These are phyloP conservation scores for Ogataea polymorpha DNA, from an alignment of 805 yeast genomes.

Conservation along the genomic window DNA sequence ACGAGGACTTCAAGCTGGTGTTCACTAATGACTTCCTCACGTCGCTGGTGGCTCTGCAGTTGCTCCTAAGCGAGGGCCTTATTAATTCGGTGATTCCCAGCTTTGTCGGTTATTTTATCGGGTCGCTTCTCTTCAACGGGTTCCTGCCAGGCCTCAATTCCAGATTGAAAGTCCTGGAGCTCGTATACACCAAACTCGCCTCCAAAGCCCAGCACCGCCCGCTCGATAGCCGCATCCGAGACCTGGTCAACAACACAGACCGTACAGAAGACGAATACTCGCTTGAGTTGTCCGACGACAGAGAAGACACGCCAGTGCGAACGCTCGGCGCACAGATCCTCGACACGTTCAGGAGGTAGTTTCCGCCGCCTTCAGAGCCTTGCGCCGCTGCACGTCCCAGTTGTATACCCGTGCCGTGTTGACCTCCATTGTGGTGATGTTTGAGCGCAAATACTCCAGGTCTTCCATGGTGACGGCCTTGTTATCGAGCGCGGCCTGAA, in stretches of 20 bases:
- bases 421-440: slow-evolving; percentile 96
- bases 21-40: slow-evolving; percentile 34
- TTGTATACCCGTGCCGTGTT: slow-evolving; percentile 90
- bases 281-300: slow-evolving; percentile 31
- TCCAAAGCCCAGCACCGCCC: slow-evolving; percentile 5
- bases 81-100: slow-evolving; percentile 37
- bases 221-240: slow-evolving; percentile 15
- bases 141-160: slow-evolving; percentile 41
- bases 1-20: slow-evolving; percentile 22
- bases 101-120: slow-evolving; percentile 41
- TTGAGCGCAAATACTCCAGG: slow-evolving; percentile 77
- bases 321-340: slow-evolving; percentile 59
- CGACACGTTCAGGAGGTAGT: slow-evolving; percentile 49
- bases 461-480: slow-evolving; percentile 72
- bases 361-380: slow-evolving; percentile 39
- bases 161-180: slow-evolving; percentile 20
- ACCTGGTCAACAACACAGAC: slow-evolving; percentile 11
- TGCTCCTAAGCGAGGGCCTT: slow-evolving; percentile 44
- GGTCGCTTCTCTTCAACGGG: slow-evolving; percentile 41
- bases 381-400: slow-evolving; percentile 83
- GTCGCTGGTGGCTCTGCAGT: slow-evolving; percentile 31
- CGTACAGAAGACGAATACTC: slow-evolving; percentile 25
- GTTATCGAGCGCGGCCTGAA: slow-evolving; percentile 58
- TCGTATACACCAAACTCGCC: slow-evolving; percentile 15
- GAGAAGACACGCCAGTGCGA: slow-evolving; percentile 59